phyloP scores from a whole-genome alignment of 257 asterid species.

The Striga asiatica region DNA sequence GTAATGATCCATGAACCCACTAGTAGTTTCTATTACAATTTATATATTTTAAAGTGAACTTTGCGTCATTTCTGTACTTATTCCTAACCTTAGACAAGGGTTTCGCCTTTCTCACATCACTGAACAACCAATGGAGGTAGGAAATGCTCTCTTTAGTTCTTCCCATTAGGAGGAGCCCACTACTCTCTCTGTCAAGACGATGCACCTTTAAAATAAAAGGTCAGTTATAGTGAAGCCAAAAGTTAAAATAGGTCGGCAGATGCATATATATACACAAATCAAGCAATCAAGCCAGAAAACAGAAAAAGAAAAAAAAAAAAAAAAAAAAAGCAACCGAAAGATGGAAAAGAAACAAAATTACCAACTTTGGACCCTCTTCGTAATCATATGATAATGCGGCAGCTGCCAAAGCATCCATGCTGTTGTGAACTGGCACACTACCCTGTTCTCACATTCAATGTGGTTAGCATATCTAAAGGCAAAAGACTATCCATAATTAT shows the following conservation, averaged over 20 bases:
- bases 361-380: constrained; percentile 90
- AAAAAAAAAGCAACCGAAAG: background rate
- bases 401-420: constrained; percentile 99
- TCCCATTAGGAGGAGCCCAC: constrained; percentile 91
- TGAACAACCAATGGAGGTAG: constrained; percentile 61
- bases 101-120: constrained; percentile 42
- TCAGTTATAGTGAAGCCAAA: constrained; percentile 5
- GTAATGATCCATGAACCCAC: no score
- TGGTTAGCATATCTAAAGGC: constrained; percentile 14
- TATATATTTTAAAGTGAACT: background rate
- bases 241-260: background rate
- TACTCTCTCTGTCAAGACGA: constrained; percentile 93
- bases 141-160: constrained; percentile 77
- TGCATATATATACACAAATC: background rate
- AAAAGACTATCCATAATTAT: background rate
- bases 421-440: constrained; percentile 66
- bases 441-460: constrained; percentile 38
- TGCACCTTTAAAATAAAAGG: constrained; percentile 66
- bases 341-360: constrained; percentile 18
- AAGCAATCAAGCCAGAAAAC: background rate
- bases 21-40: no score
- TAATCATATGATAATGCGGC: constrained; percentile 82
- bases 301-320: background rate
- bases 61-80: background rate
- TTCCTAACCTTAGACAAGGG: constrained; percentile 50